Evolutionary conservation across 78 protist genomes (phyloP).

Genomic region (Protostelium mycophagum): DNA sequence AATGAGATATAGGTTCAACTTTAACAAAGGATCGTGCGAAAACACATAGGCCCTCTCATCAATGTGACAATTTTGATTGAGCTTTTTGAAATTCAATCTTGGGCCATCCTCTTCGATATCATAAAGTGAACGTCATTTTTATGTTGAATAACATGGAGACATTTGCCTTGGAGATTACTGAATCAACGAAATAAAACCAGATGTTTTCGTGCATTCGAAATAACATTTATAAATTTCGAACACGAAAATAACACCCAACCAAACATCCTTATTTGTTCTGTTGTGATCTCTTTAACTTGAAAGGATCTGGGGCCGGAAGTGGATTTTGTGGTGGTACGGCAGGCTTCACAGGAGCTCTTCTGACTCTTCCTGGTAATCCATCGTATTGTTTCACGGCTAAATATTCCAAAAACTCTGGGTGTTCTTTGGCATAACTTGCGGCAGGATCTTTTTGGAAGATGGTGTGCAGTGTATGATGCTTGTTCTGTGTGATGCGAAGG

Average conservation of each 20-base stretch:
- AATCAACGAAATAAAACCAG: background rate
- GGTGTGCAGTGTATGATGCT: background rate
- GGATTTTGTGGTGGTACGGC: background rate
- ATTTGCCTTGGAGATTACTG: too few relatives aligned
- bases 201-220: background rate
- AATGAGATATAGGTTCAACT: too few relatives aligned
- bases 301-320: background rate
- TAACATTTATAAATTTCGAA: background rate
- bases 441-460: background rate
- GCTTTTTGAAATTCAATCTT: too few relatives aligned
- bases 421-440: background rate
- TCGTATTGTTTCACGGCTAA: background rate
- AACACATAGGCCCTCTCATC: too few relatives aligned
- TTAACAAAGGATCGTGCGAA: too few relatives aligned
- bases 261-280: background rate
- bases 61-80: too few relatives aligned
- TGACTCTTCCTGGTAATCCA: background rate
- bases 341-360: background rate
- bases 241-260: background rate
- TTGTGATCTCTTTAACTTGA: background rate
- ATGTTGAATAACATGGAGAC: too few relatives aligned
- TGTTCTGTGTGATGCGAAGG: background rate
- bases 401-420: background rate
- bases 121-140: too few relatives aligned
- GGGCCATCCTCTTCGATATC: too few relatives aligned